Percentiles rank a stretch among this genome's conserved stretches.
phyloP scores from a whole-genome alignment of 106 monocot species.

The Chionographis japonica region DNA sequence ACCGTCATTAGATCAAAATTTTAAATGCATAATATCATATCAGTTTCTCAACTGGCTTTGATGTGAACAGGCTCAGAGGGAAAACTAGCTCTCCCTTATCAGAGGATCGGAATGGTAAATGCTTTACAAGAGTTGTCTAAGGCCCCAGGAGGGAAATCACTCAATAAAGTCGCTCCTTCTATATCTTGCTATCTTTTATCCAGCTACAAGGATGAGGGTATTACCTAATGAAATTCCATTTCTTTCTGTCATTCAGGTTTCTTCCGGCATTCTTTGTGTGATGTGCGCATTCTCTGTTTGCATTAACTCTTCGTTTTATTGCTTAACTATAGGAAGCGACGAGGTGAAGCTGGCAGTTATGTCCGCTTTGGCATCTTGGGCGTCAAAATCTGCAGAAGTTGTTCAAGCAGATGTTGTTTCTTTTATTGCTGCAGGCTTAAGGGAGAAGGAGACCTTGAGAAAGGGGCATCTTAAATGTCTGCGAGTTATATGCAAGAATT shows the following conservation, averaged over 20 bases:
- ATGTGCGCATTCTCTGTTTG: not conserved
- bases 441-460: constrained; percentile 82
- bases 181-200: constrained; percentile 66
- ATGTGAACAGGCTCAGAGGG: constrained; percentile 78
- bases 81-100: constrained; percentile 74
- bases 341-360: constrained; percentile 88
- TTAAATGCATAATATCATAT: not conserved
- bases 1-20: too few relatives aligned
- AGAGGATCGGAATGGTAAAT: constrained; percentile 89
- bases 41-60: not conserved
- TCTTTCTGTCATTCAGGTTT: not conserved
- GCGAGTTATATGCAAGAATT: constrained; percentile 61
- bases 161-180: constrained; percentile 53
- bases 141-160: constrained; percentile 52
- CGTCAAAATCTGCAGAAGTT: constrained; percentile 48
- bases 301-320: constrained; percentile 1
- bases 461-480: constrained; percentile 83
- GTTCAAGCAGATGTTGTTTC: constrained; percentile 67
- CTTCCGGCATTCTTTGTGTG: not conserved
- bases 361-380: constrained; percentile 77
- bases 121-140: constrained; percentile 78
- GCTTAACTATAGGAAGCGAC: constrained; percentile 63
- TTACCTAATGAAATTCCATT: not conserved
- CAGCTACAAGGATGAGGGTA: constrained; percentile 92
- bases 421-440: constrained; percentile 72